These are phyloP conservation scores for Tylopilus plumbeoviolaceoides DNA, from an alignment of 768 basidiomycete genomes.

Conservation along the genomic window DNA sequence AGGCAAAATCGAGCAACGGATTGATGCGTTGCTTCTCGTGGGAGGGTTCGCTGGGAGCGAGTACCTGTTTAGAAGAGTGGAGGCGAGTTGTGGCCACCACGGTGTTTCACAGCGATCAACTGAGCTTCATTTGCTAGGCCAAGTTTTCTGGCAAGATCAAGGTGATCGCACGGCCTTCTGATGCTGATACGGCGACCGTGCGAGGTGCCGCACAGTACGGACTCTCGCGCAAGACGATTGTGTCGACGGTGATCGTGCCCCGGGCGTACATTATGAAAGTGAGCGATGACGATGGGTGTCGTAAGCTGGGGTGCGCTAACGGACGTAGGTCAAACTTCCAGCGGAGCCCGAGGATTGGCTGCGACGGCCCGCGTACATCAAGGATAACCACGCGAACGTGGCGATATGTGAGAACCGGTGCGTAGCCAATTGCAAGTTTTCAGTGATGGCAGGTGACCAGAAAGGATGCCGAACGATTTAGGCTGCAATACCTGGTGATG, in stretches of 20 bases:
- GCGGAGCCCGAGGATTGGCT: constrained; percentile 82
- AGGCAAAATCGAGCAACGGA: constrained; percentile 57
- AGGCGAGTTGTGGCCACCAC: constrained; percentile 42
- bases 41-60: constrained; percentile 87
- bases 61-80: constrained; percentile 75
- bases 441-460: constrained; percentile 8
- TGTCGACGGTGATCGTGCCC: constrained; percentile 79
- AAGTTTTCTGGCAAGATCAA: constrained; percentile 61
- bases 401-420: constrained; percentile 84
- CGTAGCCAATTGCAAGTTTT: constrained; percentile 1
- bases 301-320: constrained; percentile 2
- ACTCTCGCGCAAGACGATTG: constrained; percentile 66
- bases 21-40: constrained; percentile 84
- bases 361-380: constrained; percentile 84
- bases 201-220: constrained; percentile 90
- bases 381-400: constrained; percentile 68
- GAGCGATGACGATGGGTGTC: constrained; percentile 12
- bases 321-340: constrained; percentile 72
- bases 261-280: constrained; percentile 87
- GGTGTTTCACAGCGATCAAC: constrained; percentile 4
- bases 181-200: constrained; percentile 85
- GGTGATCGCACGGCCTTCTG: constrained; percentile 78
- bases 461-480: constrained; percentile 33
- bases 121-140: constrained; percentile 40
- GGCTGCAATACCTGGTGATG: constrained; percentile 81